Evolutionary conservation across 164 flowering plant genomes (phyloP).

Genomic region (Umbilicus rupestris): DNA sequence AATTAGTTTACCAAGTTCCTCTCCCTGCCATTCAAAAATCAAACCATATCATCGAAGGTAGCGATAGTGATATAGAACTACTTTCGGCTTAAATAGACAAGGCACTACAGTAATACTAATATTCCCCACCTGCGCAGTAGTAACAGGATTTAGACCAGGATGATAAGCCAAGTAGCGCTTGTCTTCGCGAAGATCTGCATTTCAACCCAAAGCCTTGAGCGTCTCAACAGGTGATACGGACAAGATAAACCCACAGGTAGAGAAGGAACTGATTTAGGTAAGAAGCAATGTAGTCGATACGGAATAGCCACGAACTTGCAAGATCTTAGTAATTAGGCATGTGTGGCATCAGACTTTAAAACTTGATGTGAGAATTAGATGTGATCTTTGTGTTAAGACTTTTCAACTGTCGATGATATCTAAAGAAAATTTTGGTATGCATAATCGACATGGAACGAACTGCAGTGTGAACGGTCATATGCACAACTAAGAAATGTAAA

Average conservation of each 20-base stretch:
- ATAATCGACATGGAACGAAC: neutral
- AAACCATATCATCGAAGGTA: neutral
- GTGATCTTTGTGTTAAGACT: neutral
- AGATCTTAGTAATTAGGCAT: neutral
- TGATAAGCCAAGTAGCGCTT: conserved; percentile 87
- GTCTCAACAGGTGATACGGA: neutral
- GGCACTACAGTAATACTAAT: neutral
- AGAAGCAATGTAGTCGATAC: too few species aligned
- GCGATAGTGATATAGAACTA: conserved; percentile 5
- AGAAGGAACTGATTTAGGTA: neutral
- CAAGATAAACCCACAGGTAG: neutral
- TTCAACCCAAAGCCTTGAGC: neutral
- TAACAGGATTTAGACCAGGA: conserved; percentile 86
- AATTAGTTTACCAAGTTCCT: conserved; percentile 89
- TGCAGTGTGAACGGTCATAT: neutral
- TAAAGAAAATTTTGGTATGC: neutral
- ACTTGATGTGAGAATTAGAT: neutral
- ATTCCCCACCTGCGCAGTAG: conserved; percentile 61
- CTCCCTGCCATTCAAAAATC: conserved; percentile 49
- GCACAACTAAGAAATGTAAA: neutral
- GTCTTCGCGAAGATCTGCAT: conserved; percentile 89
- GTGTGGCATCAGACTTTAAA: neutral
- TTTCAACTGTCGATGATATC: neutral
- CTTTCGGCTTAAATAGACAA: neutral
- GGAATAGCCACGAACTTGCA: too few species aligned